Percentiles rank a stretch among this genome's conserved stretches.
Conservation (phyloP, 768 basidiomycete genomes). For the Lepiota brunneoincarnata region DNA sequence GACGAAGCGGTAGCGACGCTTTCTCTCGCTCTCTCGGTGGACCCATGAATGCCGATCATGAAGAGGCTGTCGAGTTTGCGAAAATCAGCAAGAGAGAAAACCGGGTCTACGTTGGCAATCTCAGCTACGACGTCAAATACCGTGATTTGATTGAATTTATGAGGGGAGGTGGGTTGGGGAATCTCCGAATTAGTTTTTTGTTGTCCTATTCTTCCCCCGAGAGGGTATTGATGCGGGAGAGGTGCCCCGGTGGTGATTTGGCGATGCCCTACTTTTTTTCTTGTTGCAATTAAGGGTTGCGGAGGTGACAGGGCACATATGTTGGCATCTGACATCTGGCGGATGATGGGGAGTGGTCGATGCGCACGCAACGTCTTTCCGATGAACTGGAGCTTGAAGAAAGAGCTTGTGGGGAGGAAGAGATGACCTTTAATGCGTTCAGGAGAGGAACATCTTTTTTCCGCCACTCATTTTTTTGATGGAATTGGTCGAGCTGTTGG, state of each 20-base stretch:
- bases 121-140: conserved; percentile 98
- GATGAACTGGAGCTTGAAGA: conserved; percentile 40
- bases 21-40: conserved; percentile 83
- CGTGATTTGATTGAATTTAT: conserved; percentile 99
- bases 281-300: not conserved
- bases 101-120: conserved; percentile 97
- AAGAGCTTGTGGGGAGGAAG: conserved; percentile 30
- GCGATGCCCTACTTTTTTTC: no score
- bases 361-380: conserved; percentile 21
- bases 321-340: not conserved
- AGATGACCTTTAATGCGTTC: conserved; percentile 7
- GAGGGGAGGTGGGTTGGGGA: conserved; percentile 98
- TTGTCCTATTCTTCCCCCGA: conserved; percentile 36
- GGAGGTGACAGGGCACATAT: not conserved
- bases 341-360: no score
- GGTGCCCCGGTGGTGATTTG: no score
- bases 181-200: conserved; percentile 58
- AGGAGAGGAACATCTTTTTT: conserved; percentile 28
- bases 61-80: conserved; percentile 94
- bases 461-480: conserved; percentile 36
- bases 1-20: conserved; percentile 57
- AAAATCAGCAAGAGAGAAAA: conserved; percentile 98
- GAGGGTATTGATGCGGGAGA: conserved; percentile 23
- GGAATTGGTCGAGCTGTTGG: conserved; percentile 60
- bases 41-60: conserved; percentile 86